A percentile compares a stretch with the other conserved stretches of the same genome.
These are phyloP conservation scores for Yarrowia sp. DNA, from an alignment of 805 yeast genomes.

Conservation along the genomic window DNA sequence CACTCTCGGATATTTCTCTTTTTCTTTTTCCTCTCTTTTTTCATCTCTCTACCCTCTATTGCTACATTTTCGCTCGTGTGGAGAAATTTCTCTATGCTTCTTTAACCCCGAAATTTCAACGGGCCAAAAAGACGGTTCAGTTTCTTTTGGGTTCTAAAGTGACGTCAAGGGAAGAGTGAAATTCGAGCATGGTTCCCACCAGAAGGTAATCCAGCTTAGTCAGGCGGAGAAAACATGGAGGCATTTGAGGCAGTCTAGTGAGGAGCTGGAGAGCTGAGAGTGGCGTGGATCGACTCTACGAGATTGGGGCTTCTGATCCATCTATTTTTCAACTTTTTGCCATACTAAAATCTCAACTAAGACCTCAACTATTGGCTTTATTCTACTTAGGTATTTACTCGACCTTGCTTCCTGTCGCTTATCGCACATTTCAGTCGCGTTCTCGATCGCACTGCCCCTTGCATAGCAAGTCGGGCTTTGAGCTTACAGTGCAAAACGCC, in stretches of 20 bases:
- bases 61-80: no score
- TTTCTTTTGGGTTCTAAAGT: conserved; percentile 26
- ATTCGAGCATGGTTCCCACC: conserved; percentile 8
- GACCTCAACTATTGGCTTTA: background rate
- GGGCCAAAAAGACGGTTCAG: background rate
- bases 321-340: background rate
- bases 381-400: background rate
- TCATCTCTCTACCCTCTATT: no score
- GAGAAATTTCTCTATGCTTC: background rate
- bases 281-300: no score
- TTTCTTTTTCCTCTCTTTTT: background rate
- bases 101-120: conserved; percentile 35
- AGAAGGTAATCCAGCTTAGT: background rate
- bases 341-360: background rate
- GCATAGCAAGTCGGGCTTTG: conserved; percentile 18
- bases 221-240: background rate
- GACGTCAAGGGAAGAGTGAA: background rate
- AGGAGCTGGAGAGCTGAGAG: background rate
- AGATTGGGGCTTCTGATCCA: background rate
- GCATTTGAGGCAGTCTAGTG: background rate
- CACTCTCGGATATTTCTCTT: background rate
- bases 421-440: no score
- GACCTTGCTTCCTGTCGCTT: background rate
- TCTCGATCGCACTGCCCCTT: conserved; percentile 22
- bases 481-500: conserved; percentile 25